A percentile compares a stretch with the other conserved stretches of the same genome.
These are phyloP conservation scores for Fusarium continuum DNA, from an alignment of 2,329 filamentous ascomycete genomes.

Conservation along the genomic window DNA sequence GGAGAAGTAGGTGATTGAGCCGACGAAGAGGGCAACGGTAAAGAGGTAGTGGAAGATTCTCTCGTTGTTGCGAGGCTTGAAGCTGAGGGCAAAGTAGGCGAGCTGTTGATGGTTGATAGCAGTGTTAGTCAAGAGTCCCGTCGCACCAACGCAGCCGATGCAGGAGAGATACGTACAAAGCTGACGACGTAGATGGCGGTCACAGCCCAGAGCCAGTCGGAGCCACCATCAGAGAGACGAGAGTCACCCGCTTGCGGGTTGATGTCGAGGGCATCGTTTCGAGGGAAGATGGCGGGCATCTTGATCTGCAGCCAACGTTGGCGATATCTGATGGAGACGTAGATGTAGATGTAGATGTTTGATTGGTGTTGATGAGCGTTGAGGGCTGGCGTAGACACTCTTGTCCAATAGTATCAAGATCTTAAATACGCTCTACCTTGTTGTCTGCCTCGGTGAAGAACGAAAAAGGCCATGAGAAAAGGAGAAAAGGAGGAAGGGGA, in stretches of 20 bases:
- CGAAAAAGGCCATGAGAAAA: neutral
- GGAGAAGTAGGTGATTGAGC: conserved; percentile 61
- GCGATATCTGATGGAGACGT: too few species aligned
- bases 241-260: conserved; percentile 56
- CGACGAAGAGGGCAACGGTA: conserved; percentile 58
- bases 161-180: conserved; percentile 51
- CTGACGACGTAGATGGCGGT: conserved; percentile 58
- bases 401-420: neutral
- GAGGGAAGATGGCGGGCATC: conserved; percentile 47
- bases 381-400: neutral
- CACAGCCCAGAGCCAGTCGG: conserved; percentile 66
- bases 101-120: conserved; percentile 44
- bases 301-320: conserved; percentile 3
- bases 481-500: neutral
- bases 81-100: conserved; percentile 51
- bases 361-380: neutral
- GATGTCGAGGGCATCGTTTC: conserved; percentile 58
- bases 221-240: conserved; percentile 57
- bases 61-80: conserved; percentile 57
- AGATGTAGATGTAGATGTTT: too few species aligned
- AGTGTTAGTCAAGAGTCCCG: conserved; percentile 18
- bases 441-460: neutral
- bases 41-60: conserved; percentile 67
- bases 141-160: neutral
- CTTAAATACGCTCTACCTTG: neutral